Base-by-base conservation (phyloP, 331 rosid species). In the Acacia concinna region DNA sequence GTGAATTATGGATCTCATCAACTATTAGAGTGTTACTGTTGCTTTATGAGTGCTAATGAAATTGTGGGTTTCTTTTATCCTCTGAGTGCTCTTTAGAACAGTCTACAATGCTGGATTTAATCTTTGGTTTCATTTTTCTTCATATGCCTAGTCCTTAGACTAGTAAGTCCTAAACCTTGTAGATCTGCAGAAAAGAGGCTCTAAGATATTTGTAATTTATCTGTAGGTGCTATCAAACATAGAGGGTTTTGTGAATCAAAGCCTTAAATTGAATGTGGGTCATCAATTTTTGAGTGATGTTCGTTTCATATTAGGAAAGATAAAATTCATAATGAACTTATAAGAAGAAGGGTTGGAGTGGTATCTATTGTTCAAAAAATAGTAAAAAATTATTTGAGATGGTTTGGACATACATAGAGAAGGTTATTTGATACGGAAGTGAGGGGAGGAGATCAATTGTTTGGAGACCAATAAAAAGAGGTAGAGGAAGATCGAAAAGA, bases 1-100 rank as follows among this genome's bases (percentile, higher is more conserved):
- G 27, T 35, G 71, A 66, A 37, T 76, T 47, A 35, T 44, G 74
- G 49, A 69, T n/a, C 17, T 28, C 71, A 54, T 37, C 17, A 63
- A 51, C 74, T 59, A 41, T 49, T 70, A 15, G 76, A 56, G 38
- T 8, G 21, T 23, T 23, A 44, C 35, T 41, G 27, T 27, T 44
- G 56, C 27, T 44, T 46, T 25, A 25, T 17, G 62, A 30, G 17
- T 18, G 30, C 18, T 17, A 47, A 47, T 28, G n/a, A 8, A 44
- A 15, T 6, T 44, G 31, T 28, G 41, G 60, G 18, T 46, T 30
- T 46, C 35, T 44, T 28, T 17, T 13, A 40, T 41, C 54, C 54
- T 30, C 17, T 3, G 7, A 28, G 40, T 27, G 25, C 40, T 44
- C 10, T 30, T 15, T 28, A 70, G 40, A 28, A 28, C 40, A 44